Evolutionary conservation across 1,139 yeast species (phyloP).

Genomic region (Lodderomyces jiufengensis): DNA sequence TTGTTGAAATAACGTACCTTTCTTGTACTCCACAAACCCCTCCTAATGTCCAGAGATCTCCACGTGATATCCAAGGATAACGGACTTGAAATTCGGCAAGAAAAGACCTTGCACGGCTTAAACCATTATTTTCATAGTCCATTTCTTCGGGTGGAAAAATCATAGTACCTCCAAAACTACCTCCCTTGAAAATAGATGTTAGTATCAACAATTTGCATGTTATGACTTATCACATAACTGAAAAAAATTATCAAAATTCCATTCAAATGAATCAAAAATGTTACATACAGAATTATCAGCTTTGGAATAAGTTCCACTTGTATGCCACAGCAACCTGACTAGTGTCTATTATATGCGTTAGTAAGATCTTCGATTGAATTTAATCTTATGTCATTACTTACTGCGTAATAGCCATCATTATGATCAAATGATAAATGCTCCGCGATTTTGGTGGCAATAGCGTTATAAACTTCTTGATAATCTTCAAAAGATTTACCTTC

Average conservation of each 20-base stretch:
- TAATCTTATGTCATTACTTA: no score
- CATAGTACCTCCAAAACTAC: conserved; percentile 85
- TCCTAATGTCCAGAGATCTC: conserved; percentile 84
- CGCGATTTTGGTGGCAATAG: conserved; percentile 67
- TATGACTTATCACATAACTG: no score
- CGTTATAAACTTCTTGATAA: conserved; percentile 77
- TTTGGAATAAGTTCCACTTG: conserved; percentile 66
- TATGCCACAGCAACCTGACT: conserved; percentile 74
- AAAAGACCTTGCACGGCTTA: conserved; percentile 63
- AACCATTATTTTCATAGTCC: conserved; percentile 76
- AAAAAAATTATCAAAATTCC: no score
- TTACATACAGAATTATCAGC: conserved; percentile 29
- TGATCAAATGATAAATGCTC: conserved; percentile 77
- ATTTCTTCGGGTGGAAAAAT: conserved; percentile 59
- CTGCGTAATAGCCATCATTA: conserved; percentile 64
- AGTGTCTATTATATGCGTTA: conserved; percentile 18
- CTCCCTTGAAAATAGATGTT: no score
- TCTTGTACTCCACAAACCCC: conserved; percentile 88
- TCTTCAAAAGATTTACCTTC: conserved; percentile 41
- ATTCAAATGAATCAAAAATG: not conserved
- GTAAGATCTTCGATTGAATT: no score
- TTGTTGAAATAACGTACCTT: conserved; percentile 34
- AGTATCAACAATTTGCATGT: no score
- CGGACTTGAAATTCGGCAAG: conserved; percentile 55
- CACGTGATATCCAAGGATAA: conserved; percentile 78